These are phyloP conservation scores for Aspergillus fumigatiaffinis DNA, from an alignment of 2,329 filamentous ascomycete species.

Conservation along the genomic window DNA sequence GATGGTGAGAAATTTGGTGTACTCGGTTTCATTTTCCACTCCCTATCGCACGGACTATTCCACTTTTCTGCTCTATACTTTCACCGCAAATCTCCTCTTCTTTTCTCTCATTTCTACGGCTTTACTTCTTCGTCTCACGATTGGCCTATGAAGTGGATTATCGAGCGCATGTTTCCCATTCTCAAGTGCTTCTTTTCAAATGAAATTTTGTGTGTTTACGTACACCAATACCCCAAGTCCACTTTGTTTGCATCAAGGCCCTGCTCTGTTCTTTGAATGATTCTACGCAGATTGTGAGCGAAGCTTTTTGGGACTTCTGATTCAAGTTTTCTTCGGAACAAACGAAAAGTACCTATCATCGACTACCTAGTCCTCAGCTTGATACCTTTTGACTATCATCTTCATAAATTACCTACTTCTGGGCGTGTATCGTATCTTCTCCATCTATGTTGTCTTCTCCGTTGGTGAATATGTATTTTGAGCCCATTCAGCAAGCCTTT, in stretches of 20 bases:
- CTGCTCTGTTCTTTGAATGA: conserved; percentile 26
- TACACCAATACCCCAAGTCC: conserved; percentile 44
- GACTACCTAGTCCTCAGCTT: conserved; percentile 19
- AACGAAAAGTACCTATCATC: conserved; percentile 33
- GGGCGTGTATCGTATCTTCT: conserved; percentile 23
- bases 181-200: conserved; percentile 37
- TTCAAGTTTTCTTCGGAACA: conserved; percentile 29
- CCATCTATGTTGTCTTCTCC: conserved; percentile 16
- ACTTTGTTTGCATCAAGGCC: conserved; percentile 32
- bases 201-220: conserved; percentile 41
- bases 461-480: conserved; percentile 12
- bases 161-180: conserved; percentile 33
- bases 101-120: conserved; percentile 6
- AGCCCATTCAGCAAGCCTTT: conserved; percentile 4
- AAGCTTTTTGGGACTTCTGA: conserved; percentile 28
- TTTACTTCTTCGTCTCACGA: conserved; percentile 18
- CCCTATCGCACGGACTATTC: not conserved
- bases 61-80: conserved; percentile 11
- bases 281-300: conserved; percentile 27
- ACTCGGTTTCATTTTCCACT: not conserved
- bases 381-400: conserved; percentile 15
- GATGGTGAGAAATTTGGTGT: conserved; percentile 12
- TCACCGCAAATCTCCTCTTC: conserved; percentile 13
- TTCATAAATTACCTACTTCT: conserved; percentile 16
- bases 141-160: conserved; percentile 35